Percentiles rank a stretch among this genome's conserved stretches.
Evolutionary conservation across 1,139 yeast genomes (phyloP).

Genomic region (Scheffersomyces quercinus): DNA sequence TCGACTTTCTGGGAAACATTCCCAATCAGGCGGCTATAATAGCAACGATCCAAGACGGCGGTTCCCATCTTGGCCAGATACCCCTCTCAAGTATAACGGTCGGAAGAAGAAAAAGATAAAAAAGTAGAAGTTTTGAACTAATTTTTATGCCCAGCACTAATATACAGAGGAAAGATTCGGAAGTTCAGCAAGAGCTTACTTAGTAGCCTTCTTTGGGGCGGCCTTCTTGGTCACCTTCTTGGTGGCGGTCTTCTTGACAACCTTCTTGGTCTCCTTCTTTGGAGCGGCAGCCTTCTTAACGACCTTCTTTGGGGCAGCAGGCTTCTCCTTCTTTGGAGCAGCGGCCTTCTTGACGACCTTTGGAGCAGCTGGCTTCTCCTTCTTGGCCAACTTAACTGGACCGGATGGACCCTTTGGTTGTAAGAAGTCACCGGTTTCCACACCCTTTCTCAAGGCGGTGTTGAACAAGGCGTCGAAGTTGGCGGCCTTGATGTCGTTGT

Average conservation of each 20-base stretch:
- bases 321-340: conserved; percentile 46
- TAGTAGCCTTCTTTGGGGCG: conserved; percentile 21
- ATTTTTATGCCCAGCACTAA: conserved; percentile 1
- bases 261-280: conserved; percentile 12
- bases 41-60: too few species aligned
- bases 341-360: conserved; percentile 21
- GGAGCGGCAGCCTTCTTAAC: conserved; percentile 11
- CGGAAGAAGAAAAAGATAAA: background rate
- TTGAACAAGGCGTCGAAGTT: conserved; percentile 80
- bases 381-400: conserved; percentile 63
- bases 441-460: conserved; percentile 79
- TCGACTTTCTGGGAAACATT: too few species aligned
- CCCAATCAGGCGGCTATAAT: too few species aligned
- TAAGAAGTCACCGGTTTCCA: conserved; percentile 68
- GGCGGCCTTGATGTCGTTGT: conserved; percentile 57
- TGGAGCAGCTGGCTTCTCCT: conserved; percentile 27
- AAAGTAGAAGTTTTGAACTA: conserved; percentile 1
- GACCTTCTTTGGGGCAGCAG: conserved; percentile 14
- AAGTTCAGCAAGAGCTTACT: background rate
- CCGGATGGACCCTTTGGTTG: conserved; percentile 91
- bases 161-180: background rate
- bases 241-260: conserved; percentile 19
- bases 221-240: conserved; percentile 12
- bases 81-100: too few species aligned
- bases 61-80: too few species aligned